Conservation (phyloP, 805 yeast genomes). For the Ogataea neopini region DNA sequence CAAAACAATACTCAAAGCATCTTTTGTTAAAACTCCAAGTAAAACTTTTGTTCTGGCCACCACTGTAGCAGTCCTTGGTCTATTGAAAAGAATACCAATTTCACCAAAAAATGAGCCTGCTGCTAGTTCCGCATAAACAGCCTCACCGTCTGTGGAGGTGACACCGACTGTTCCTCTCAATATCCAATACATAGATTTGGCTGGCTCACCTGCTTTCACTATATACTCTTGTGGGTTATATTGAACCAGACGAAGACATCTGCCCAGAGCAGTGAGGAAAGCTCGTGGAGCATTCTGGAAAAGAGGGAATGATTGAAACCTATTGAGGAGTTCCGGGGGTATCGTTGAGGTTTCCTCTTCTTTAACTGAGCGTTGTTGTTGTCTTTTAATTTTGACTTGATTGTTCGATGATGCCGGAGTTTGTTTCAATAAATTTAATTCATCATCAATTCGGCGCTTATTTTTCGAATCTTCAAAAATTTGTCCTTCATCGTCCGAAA, state of each 20-base stretch:
- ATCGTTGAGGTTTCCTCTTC: conserved; percentile 21
- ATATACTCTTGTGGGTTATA: conserved; percentile 70
- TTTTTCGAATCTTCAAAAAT: not conserved
- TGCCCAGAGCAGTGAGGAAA: conserved; percentile 60
- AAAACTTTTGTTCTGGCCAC: conserved; percentile 67
- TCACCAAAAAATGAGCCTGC: conserved; percentile 79
- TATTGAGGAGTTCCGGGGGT: conserved; percentile 57
- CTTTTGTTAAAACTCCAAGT: conserved; percentile 67
- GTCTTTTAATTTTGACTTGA: not conserved
- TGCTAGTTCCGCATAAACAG: conserved; percentile 66
- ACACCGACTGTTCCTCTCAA: conserved; percentile 75
- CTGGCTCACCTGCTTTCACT: conserved; percentile 69
- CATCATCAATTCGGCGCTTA: not conserved
- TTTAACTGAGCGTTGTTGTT: not conserved
- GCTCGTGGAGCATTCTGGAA: conserved; percentile 67
- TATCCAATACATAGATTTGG: conserved; percentile 79
- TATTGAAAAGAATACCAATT: conserved; percentile 70
- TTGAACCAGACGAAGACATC: conserved; percentile 57
- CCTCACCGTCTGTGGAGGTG: conserved; percentile 75
- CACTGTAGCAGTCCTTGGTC: conserved; percentile 80
- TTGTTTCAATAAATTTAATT: not conserved
- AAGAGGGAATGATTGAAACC: conserved; percentile 59
- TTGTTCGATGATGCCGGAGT: not conserved
- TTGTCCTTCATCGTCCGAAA: conserved; percentile 29
- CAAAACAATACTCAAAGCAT: conserved; percentile 57